A percentile compares a stretch with the other conserved stretches of the same genome.
Evolutionary conservation across 352 stramenopile species (phyloP).

Genomic region (Phytopythium oedochilum): DNA sequence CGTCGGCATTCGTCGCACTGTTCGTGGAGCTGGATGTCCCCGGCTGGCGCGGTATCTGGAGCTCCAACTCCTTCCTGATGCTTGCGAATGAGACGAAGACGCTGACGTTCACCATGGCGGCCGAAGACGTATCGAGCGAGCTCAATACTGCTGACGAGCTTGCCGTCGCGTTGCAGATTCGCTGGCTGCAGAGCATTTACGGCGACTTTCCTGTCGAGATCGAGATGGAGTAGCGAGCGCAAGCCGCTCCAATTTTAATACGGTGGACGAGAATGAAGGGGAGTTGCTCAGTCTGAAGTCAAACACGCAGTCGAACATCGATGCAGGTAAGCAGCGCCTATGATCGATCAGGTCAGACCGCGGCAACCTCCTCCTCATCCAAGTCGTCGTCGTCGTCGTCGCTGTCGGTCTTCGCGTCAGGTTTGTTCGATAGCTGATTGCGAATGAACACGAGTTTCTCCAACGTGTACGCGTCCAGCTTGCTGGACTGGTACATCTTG

Average conservation of each 20-base stretch:
- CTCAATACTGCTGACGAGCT: conserved; percentile 31
- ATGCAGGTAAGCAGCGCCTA: too few relatives aligned
- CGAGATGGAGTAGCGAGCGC: neutral
- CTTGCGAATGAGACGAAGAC: conserved; percentile 46
- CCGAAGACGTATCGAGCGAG: conserved; percentile 5
- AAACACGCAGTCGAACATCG: too few relatives aligned
- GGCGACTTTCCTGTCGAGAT: conserved; percentile 9
- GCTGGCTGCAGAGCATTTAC: conserved; percentile 75
- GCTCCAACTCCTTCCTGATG: conserved; percentile 70
- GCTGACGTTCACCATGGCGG: conserved; percentile 38
- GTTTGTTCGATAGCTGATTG: too few relatives aligned
- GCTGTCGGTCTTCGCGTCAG: too few relatives aligned
- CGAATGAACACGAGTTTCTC: neutral
- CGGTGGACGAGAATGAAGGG: too few relatives aligned
- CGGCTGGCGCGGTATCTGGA: conserved; percentile 56
- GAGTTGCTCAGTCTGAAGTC: too few relatives aligned
- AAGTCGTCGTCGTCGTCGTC: too few relatives aligned
- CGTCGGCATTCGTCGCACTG: conserved; percentile 53
- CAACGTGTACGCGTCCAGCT: neutral
- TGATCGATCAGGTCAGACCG: too few relatives aligned
- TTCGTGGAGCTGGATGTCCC: conserved; percentile 68
- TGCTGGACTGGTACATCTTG: neutral
- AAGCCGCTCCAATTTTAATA: neutral
- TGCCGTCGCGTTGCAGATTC: conserved; percentile 31
- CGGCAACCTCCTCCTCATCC: too few relatives aligned